These are phyloP conservation scores for Canna indica DNA, from an alignment of 176 grass and related monocot genomes.

Conservation along the genomic window DNA sequence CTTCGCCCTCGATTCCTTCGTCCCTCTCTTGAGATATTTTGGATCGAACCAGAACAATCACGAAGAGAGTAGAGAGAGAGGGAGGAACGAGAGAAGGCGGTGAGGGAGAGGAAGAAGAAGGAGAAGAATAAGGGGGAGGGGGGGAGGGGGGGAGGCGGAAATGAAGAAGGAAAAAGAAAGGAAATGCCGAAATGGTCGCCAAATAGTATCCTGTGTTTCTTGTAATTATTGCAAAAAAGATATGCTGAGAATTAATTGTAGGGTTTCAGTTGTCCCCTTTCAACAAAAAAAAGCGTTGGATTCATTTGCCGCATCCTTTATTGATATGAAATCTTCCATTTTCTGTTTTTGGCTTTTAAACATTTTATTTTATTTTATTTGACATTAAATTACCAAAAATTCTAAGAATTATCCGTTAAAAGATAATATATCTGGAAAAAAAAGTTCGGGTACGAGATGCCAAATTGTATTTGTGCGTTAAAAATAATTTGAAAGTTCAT, in stretches of 20 bases:
- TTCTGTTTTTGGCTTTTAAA: background rate
- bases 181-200: background rate
- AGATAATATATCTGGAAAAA: no score
- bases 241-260: background rate
- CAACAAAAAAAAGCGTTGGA: background rate
- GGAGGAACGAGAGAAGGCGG: background rate
- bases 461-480: no score
- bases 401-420: no score
- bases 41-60: background rate
- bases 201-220: background rate
- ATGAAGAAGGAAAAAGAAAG: background rate
- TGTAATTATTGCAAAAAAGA: constrained; percentile 1
- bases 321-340: background rate
- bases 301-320: no score
- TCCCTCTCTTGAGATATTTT: background rate
- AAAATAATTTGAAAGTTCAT: no score
- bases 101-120: background rate
- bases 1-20: constrained; percentile 10
- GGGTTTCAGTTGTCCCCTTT: constrained; percentile 4
- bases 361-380: no score
- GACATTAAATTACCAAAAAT: no score
- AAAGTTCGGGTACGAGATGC: no score
- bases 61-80: background rate
- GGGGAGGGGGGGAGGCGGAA: background rate
- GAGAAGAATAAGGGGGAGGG: background rate